Evolutionary conservation across 1,139 yeast genomes (phyloP).

Genomic region (Chernovozyma sophiae-reginae): DNA sequence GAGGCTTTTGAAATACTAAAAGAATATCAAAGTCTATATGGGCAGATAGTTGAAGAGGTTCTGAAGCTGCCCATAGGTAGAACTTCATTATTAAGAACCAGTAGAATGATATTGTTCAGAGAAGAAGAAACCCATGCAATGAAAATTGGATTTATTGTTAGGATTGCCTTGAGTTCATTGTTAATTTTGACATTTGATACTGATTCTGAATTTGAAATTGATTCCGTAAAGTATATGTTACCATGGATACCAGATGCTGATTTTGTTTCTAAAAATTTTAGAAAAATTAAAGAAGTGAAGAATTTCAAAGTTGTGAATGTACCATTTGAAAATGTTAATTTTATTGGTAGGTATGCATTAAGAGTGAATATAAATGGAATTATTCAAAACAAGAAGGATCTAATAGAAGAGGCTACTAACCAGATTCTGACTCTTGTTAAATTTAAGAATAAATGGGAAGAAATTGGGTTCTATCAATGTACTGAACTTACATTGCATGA

Average conservation of each 20-base stretch:
- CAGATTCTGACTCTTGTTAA: slow-evolving; percentile 38
- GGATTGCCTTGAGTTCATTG: slow-evolving; percentile 29
- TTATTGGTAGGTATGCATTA: slow-evolving; percentile 44
- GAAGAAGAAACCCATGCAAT: slow-evolving; percentile 36
- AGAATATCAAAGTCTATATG: slow-evolving; percentile 41
- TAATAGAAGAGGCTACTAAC: slow-evolving; percentile 36
- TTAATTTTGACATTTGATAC: slow-evolving; percentile 43
- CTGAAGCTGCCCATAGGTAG: slow-evolving; percentile 44
- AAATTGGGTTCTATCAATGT: slow-evolving; percentile 37
- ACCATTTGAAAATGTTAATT: slow-evolving; percentile 44
- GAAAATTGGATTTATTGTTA: slow-evolving; percentile 53
- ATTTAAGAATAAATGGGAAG: slow-evolving; percentile 45
- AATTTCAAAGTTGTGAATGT: slow-evolving; percentile 40
- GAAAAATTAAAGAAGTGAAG: slow-evolving; percentile 21
- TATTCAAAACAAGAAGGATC: slow-evolving; percentile 39
- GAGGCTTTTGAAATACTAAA: slow-evolving; percentile 42
- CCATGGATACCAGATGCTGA: slow-evolving; percentile 49
- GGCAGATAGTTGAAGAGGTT: slow-evolving; percentile 45
- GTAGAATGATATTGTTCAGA: slow-evolving; percentile 60
- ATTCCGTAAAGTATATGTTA: slow-evolving; percentile 25
- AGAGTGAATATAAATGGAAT: slow-evolving; percentile 40
- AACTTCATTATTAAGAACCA: slow-evolving; percentile 44
- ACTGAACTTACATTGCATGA: slow-evolving; percentile 55
- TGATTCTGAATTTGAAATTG: slow-evolving; percentile 34
- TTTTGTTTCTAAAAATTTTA: slow-evolving; percentile 20